Percentiles rank a stretch among this genome's conserved stretches.
Conservation (phyloP, 306 rosid genomes). For the Prunus davidiana region DNA sequence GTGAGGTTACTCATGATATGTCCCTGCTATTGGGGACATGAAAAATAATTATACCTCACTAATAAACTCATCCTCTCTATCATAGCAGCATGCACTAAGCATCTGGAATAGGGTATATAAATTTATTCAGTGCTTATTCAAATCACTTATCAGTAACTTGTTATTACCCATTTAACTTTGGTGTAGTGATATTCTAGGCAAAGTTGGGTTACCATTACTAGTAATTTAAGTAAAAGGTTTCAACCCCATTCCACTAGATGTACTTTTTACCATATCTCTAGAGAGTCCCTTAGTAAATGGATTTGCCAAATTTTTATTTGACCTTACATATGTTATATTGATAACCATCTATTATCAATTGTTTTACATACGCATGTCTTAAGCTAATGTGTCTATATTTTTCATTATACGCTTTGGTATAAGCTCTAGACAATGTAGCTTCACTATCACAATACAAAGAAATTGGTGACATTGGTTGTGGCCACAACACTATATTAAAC, state of each 20-base stretch:
- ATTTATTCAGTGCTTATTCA: too few relatives aligned
- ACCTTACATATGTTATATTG: too few relatives aligned
- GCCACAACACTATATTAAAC: background rate
- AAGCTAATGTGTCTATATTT: conserved; percentile 11
- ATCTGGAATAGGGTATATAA: too few relatives aligned
- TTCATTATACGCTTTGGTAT: background rate
- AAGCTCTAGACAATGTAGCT: background rate
- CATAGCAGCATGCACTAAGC: too few relatives aligned
- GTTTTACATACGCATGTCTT: background rate
- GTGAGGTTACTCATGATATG: too few relatives aligned
- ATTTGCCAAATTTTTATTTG: background rate
- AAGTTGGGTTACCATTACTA: conserved; percentile 22
- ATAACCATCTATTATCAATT: background rate
- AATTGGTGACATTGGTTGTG: background rate
- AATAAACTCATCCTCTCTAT: too few relatives aligned
- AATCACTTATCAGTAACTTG: background rate
- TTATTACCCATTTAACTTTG: background rate
- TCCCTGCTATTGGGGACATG: too few relatives aligned
- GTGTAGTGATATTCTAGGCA: background rate
- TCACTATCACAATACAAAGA: conserved; percentile 3
- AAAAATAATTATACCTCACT: too few relatives aligned
- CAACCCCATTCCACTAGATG: conserved; percentile 22
- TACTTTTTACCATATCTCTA: conserved; percentile 19
- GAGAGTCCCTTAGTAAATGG: background rate
- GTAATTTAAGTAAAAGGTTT: conserved; percentile 3